Conservation (phyloP, 768 basidiomycete species). For the Leccinum rimulosum region DNA sequence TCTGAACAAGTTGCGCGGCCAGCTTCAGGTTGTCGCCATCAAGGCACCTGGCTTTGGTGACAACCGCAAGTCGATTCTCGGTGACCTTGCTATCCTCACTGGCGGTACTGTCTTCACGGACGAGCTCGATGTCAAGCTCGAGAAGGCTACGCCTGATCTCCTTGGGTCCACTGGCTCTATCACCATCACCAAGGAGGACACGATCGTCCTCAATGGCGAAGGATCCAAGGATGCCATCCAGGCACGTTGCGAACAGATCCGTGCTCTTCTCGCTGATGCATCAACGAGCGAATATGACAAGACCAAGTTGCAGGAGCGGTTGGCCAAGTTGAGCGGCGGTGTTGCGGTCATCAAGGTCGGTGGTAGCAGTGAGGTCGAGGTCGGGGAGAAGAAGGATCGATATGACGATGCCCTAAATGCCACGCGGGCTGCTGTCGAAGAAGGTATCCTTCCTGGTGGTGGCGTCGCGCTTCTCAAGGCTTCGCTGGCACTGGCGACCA, state of each 20-base stretch:
- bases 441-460: constrained; percentile 97
- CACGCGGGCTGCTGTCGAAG: constrained; percentile 97
- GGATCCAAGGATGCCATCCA: constrained; percentile 88
- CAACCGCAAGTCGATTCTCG: constrained; percentile 98
- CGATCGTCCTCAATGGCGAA: constrained; percentile 91
- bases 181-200: constrained; percentile 97
- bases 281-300: constrained; percentile 93
- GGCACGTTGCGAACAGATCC: constrained; percentile 95
- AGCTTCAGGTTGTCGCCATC: constrained; percentile 89
- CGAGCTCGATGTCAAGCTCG: constrained; percentile 96
- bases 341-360: constrained; percentile 99
- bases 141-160: constrained; percentile 82
- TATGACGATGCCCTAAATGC: constrained; percentile 97
- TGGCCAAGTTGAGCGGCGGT: constrained; percentile 94
- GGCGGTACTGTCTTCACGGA: constrained; percentile 98
- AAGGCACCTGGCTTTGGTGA: constrained; percentile 99
- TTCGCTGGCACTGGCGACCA: constrained; percentile 62
- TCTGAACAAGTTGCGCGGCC: constrained; percentile 98
- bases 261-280: constrained; percentile 73
- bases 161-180: constrained; percentile 90
- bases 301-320: constrained; percentile 92
- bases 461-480: constrained; percentile 92
- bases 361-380: constrained; percentile 91
- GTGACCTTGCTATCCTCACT: constrained; percentile 95
- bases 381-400: constrained; percentile 98